Evolutionary conservation across 2,329 filamentous ascomycete species (phyloP), one percentile per base, ranked within the genome.

Genomic region (Stenocarpella maydis): DNA sequence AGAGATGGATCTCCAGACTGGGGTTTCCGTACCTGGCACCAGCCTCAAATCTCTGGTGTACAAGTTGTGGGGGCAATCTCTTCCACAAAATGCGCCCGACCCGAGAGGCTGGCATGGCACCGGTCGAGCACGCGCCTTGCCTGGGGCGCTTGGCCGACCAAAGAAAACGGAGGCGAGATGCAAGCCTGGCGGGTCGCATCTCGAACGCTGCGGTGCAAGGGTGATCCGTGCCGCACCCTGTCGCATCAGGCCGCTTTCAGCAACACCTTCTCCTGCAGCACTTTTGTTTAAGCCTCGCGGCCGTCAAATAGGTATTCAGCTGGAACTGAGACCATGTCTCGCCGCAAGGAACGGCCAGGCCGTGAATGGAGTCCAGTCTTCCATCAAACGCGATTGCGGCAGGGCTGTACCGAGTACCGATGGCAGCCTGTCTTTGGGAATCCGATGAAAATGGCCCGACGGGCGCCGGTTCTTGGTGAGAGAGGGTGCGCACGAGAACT

Each of bases 211-310:
- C 14, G 54, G 50, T n/a, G 19, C 64, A 43, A 63, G 64, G 68
- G 49, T 70, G 55, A 70, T 70, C 65, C 65, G 69, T 70, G 69
- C 67, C 43, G 41, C 26, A 45, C 19, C 19, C 49, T 34, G 14
- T 37, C 14, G 41, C 17, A 17, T 24, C n/a, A 49, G 58, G n/a
- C 28, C 58, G 58, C 58, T 24, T 58, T 19, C 21, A 41, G 19
- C 26, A 47, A 47, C 6, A 15, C 24, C 55, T 37, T 31, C 41
- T 37, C 28, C 28, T 28, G 28, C 28, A 34, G 28, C 58, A 12
- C 28, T 49, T 37, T 24, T 4, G 12, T 37, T n/a, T 15, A 53
- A 21, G 6, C 24, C 54, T 43, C 12, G 7, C 9, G 24, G 9
- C 47, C 26, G 21, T 4, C 12, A 17, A 12, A 3, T 19, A 28